phyloP scores from a whole-genome alignment of 2,329 filamentous ascomycete species.

The Zymoseptoria passerinii region DNA sequence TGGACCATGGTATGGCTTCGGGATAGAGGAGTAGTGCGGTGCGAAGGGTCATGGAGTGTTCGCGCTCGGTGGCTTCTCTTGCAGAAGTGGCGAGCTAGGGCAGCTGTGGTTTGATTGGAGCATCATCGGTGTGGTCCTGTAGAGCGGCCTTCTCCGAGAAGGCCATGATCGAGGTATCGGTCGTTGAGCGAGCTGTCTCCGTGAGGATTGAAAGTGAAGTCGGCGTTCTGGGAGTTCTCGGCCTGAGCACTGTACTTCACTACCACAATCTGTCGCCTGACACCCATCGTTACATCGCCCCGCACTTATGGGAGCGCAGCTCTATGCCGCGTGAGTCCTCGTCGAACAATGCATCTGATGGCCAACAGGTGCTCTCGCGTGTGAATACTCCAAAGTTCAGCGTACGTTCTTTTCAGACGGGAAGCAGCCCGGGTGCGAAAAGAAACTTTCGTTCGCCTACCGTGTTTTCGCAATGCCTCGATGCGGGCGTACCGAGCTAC shows the following conservation, averaged over 20 bases:
- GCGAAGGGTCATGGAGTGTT: slow-evolving; percentile 30
- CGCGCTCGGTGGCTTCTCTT: slow-evolving; percentile 21
- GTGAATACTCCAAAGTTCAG: too few relatives aligned
- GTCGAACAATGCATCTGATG: background rate
- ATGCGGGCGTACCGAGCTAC: background rate
- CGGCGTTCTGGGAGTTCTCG: background rate
- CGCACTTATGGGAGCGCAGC: background rate
- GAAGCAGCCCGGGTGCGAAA: background rate
- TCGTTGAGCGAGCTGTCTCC: background rate
- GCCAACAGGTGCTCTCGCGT: too few relatives aligned
- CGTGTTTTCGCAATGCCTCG: background rate
- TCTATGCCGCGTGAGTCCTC: background rate
- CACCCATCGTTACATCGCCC: background rate
- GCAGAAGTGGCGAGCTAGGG: background rate
- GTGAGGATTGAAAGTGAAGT: background rate
- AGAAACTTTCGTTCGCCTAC: background rate
- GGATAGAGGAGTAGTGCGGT: slow-evolving; percentile 27
- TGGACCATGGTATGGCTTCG: slow-evolving; percentile 32
- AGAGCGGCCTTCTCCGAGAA: background rate
- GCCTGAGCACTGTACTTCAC: background rate
- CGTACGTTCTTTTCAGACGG: too few relatives aligned
- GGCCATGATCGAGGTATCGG: background rate
- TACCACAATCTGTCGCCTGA: background rate
- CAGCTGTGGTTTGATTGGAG: background rate
- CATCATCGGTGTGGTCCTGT: background rate